These are phyloP conservation scores for Dictyostelium citrinum DNA, from an alignment of 78 protist genomes.

Conservation along the genomic window DNA sequence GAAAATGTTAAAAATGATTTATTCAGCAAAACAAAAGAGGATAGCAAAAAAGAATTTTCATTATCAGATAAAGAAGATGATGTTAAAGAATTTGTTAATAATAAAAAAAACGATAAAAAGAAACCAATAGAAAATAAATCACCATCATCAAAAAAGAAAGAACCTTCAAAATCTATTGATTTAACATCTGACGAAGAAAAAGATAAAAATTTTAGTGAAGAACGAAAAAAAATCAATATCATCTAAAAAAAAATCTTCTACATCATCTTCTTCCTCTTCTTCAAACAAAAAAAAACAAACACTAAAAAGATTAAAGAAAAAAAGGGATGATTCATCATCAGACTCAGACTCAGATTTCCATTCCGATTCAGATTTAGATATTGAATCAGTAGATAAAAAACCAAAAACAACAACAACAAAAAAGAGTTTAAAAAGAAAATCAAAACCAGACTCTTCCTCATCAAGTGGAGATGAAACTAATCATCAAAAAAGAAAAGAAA, in stretches of 20 bases:
- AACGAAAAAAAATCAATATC: neutral
- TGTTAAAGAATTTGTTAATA: neutral
- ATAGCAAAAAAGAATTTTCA: neutral
- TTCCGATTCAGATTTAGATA: neutral
- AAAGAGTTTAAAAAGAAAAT: conserved; percentile 6
- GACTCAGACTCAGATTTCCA: neutral
- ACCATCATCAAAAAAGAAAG: neutral
- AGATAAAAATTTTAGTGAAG: neutral
- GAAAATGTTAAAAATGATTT: neutral
- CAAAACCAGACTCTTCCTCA: neutral
- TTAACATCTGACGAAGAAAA: neutral
- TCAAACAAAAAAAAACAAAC: neutral
- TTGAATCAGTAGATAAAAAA: neutral
- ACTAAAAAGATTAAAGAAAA: neutral
- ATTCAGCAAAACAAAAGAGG: neutral
- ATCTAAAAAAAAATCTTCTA: neutral
- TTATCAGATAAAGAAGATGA: neutral
- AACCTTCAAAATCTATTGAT: neutral
- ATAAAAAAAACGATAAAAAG: neutral
- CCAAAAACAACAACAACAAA: neutral
- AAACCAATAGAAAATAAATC: neutral
- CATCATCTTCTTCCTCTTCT: neutral
- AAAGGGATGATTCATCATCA: neutral
- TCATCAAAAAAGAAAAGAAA: conserved; percentile 8
- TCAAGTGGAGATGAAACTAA: neutral